Conservation (phyloP, 73 alveolate genomes). For the Paraurostyla sp. region DNA sequence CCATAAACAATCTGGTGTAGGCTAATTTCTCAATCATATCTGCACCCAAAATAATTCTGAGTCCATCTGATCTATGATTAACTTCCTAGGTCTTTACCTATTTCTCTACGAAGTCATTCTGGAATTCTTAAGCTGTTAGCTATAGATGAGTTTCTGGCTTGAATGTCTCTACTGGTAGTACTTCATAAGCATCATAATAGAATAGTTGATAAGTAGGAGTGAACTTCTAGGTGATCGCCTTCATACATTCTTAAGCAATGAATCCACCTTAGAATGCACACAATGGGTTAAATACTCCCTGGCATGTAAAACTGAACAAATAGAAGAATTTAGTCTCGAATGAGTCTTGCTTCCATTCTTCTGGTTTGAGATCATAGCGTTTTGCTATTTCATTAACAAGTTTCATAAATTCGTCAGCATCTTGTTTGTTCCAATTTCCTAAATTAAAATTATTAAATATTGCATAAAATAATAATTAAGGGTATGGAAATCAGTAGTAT, state of each 20-base stretch:
- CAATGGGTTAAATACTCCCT: slow-evolving; percentile 63
- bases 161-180: slow-evolving; percentile 81
- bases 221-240: slow-evolving; percentile 94
- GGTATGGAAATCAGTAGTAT: too few relatives aligned
- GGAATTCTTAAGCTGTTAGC: background rate
- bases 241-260: slow-evolving; percentile 94
- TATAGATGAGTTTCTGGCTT: slow-evolving; percentile 2
- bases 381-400: slow-evolving; percentile 64
- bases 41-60: slow-evolving; percentile 83
- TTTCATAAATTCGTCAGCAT: slow-evolving; percentile 78
- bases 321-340: background rate
- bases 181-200: slow-evolving; percentile 89
- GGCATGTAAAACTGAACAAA: slow-evolving; percentile 14
- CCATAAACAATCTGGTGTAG: slow-evolving; percentile 81
- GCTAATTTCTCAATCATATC: slow-evolving; percentile 71
- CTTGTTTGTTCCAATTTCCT: slow-evolving; percentile 75
- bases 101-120: background rate
- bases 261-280: slow-evolving; percentile 97
- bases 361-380: slow-evolving; percentile 45
- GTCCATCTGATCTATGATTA: slow-evolving; percentile 79
- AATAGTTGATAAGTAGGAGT: slow-evolving; percentile 90
- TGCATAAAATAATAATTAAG: background rate
- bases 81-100: slow-evolving; percentile 6
- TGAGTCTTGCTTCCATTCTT: slow-evolving; percentile 42
- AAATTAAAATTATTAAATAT: background rate